A percentile compares a stretch with the other conserved stretches of the same genome.
These are phyloP conservation scores for Protea cynaroides DNA, from an alignment of 164 flowering plant genomes.

Conservation along the genomic window DNA sequence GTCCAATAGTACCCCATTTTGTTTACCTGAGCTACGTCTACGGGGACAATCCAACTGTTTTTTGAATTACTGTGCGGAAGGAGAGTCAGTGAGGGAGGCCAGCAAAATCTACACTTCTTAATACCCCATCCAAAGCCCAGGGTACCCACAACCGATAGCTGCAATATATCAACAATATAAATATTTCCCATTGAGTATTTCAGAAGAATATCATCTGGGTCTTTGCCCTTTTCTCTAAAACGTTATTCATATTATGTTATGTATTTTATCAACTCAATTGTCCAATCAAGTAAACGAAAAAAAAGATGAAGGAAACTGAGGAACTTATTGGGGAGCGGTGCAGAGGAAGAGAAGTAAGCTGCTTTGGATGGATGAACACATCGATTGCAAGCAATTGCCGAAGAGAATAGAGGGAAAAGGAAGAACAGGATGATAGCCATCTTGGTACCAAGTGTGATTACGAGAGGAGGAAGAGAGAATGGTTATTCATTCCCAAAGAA, in stretches of 20 bases:
- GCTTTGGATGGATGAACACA: conserved; percentile 67
- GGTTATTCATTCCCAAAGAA: background rate
- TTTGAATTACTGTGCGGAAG: no score
- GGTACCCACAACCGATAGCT: conserved; percentile 96
- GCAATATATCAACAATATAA: conserved; percentile 19
- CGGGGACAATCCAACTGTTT: no score
- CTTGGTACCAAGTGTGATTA: conserved; percentile 4
- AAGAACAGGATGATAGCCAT: conserved; percentile 35
- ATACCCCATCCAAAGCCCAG: no score
- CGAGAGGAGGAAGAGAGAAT: background rate
- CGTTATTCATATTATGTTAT: background rate
- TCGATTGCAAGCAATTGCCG: conserved; percentile 68
- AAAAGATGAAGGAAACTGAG: background rate
- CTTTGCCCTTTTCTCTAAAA: background rate
- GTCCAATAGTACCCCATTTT: no score
- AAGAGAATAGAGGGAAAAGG: conserved; percentile 31
- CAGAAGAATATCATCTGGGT: conserved; percentile 14
- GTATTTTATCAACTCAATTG: background rate
- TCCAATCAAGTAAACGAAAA: background rate
- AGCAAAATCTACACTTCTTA: no score
- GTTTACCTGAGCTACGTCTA: no score
- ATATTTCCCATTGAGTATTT: conserved; percentile 5
- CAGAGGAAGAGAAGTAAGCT: conserved; percentile 44
- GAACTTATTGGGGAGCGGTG: conserved; percentile 50
- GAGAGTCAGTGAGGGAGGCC: no score